Evolutionary conservation across 2,329 filamentous ascomycete genomes (phyloP), one percentile per base, ranked within the genome.

Genomic region (Fusarium sp.): DNA sequence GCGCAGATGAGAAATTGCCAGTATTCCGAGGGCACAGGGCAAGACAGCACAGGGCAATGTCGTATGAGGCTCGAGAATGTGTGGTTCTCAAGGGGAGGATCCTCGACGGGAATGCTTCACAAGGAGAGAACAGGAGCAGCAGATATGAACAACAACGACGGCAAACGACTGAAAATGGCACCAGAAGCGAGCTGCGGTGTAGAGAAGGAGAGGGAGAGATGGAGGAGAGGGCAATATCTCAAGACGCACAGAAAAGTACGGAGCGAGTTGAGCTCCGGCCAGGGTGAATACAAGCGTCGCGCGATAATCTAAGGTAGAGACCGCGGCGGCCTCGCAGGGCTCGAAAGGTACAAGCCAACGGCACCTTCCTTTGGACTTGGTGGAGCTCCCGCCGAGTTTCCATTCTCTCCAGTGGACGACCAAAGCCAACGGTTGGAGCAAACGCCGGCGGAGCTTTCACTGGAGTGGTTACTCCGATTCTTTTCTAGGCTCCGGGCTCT

Each of bases 11-110:
- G 41, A 68, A 64, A 72, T 68, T 57, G 48, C 41, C 58, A 64
- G 56, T 71, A 67, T 71, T 41, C 39, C 37, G 52, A 73, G 66
- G 43, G 54, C 61, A 72, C 56, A 60, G 48, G 66, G 70, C 66
- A 71, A 61, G 63, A 45, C 41, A 74, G 58, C 72, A 69, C 65
- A 69, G 57, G 65, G 65, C 35, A 65, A 52, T 59, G 72, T 60
- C 72, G 69, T 73, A 54, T 59, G 62, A 75, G 61, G 54, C 64
- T 75, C 45, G 33, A 66, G 62, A 56, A 52, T 60, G 71, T 56
- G 63, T 63, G 62, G 68, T 63, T 63, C 71, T 67, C 73, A 41
- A 35, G 33, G 48, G 54, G 71, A 71, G 71, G 54, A 54, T 63
- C 60, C 59, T 33, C 37, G 59, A 58, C 67, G 31, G 37, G 57